Conservation (phyloP, 2,329 filamentous ascomycete genomes). For the Fusarium sp. region DNA sequence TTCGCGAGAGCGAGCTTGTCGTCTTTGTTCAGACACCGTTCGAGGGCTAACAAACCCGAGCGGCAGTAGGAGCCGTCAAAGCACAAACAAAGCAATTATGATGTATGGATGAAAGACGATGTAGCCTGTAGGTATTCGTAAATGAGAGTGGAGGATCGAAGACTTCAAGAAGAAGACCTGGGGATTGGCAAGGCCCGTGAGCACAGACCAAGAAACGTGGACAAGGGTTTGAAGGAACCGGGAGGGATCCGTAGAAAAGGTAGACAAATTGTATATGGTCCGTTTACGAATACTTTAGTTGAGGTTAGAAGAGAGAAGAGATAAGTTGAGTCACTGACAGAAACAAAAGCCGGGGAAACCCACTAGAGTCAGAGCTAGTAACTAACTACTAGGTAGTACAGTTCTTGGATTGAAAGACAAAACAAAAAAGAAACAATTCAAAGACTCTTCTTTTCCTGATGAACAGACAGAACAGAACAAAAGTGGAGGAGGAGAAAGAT, state of each 20-base stretch:
- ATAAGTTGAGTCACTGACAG: background rate
- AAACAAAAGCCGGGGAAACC: background rate
- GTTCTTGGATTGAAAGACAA: constrained; percentile 7
- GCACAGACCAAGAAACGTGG: constrained; percentile 30
- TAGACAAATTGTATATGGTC: background rate
- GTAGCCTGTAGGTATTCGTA: background rate
- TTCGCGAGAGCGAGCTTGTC: background rate
- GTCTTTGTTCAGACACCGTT: background rate
- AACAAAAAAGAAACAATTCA: constrained; percentile 5
- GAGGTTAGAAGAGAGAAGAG: constrained; percentile 2
- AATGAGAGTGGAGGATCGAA: constrained; percentile 32
- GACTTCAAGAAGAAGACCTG: constrained; percentile 33
- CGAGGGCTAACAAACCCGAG: background rate
- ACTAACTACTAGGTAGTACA: background rate
- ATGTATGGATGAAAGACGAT: constrained; percentile 8
- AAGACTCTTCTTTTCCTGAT: constrained; percentile 8
- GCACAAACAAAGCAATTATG: constrained; percentile 22
- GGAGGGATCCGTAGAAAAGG: background rate
- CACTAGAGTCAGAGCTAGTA: background rate
- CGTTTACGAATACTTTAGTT: constrained; percentile 6
- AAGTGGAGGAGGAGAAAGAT: constrained; percentile 36
- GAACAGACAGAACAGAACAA: constrained; percentile 11
- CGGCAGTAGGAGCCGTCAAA: background rate
- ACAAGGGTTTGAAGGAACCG: constrained; percentile 22
- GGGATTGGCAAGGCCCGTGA: constrained; percentile 40